Base-by-base conservation (phyloP, 805 yeast genomes). In the Candida pseudoglaebosa region DNA sequence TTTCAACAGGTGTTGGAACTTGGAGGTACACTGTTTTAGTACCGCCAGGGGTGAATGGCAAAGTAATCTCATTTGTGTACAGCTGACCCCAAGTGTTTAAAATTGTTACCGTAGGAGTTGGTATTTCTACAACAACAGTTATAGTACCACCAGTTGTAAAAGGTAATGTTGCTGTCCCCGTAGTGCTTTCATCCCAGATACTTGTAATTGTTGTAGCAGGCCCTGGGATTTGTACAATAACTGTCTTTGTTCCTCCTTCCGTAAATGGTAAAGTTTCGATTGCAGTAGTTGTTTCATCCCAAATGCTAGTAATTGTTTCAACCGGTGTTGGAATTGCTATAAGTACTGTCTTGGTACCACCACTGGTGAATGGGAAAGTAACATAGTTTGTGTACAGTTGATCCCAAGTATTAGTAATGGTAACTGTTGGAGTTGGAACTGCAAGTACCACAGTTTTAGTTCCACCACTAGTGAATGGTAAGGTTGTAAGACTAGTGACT, bases 401-500 rank as follows among this genome's bases (percentile, higher is more conserved):
- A 14, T 45, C 39, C 3, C 34, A 18, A 12, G 40, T 40, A 9
- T 9, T 10, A 9, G 48, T 43, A 26, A 38, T 16, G 1, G 46
- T 37, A 2, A 30, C 34, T 8, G 39, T 30, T 16, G 42, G 46
- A n/a, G 38, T 20, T 35, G 48, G 48, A 2, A 39, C 41, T 13
- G 32, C 39, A 8, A 41, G 41, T 15, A 40, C 39, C 9, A 43
- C 45, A 3, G 50, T 47, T 24, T 30, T 44, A 21, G 50, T 48
- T 9, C 26, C 13, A 16, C 38, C 44, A 13, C 43, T 34, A 12
- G 36, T 22, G 13, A 43, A 43, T 6, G 50, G 31, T 5, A 38
- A 24, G 6, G 51, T 47, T n/a, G n/a, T n/a, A n/a, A n/a, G n/a
- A n/a, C n/a, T n/a, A n/a, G n/a, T n/a, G n/a, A n/a, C n/a, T n/a